A percentile compares a stretch with the other conserved stretches of the same genome.
phyloP scores from a whole-genome alignment of 257 asterid species.

The Coffea eugenioides region DNA sequence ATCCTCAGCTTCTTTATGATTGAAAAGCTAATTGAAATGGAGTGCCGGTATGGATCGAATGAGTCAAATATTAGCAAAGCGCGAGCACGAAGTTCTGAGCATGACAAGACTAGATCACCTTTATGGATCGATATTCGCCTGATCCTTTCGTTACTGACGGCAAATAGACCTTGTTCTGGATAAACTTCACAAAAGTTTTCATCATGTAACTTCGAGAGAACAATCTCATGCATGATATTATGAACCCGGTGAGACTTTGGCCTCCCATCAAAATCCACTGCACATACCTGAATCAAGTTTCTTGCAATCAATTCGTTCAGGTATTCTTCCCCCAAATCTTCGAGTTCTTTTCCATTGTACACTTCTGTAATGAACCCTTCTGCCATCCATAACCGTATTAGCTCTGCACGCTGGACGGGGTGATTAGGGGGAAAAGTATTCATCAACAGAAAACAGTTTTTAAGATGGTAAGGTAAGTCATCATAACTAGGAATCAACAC shows the following conservation, averaged over 20 bases:
- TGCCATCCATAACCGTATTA: constrained; percentile 27
- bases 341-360: constrained; percentile 9
- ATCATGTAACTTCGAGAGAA: constrained; percentile 5
- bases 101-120: not conserved
- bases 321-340: constrained; percentile 24
- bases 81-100: not conserved
- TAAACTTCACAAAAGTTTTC: constrained; percentile 9
- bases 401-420: constrained; percentile 9
- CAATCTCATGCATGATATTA: constrained; percentile 12
- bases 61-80: not conserved
- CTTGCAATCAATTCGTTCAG: not conserved
- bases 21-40: not conserved
- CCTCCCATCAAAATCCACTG: too few relatives aligned
- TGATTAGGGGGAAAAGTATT: constrained; percentile 11
- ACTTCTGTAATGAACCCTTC: constrained; percentile 8
- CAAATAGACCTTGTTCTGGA: not conserved
- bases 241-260: too few relatives aligned
- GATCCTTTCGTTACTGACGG: not conserved
- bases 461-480: constrained; percentile 22
- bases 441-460: constrained; percentile 21
- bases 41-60: not conserved
- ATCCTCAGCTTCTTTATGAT: not conserved
- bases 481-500: constrained; percentile 8
- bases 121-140: constrained; percentile 14
- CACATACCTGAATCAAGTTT: constrained; percentile 16